Evolutionary conservation across 2,329 filamentous ascomycete species (phyloP).

Genomic region (Rhinocladiella similis): DNA sequence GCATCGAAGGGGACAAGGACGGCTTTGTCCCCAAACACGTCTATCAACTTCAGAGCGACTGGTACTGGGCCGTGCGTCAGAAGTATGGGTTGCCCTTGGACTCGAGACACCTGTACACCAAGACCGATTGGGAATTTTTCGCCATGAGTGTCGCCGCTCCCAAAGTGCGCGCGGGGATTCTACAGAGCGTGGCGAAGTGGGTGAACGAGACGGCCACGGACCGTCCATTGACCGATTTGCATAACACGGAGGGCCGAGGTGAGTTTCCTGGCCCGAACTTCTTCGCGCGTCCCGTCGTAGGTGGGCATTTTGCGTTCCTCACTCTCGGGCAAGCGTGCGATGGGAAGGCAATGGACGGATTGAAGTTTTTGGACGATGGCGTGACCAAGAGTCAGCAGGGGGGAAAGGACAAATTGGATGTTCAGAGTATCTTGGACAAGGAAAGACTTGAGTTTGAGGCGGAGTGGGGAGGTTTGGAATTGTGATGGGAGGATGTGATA

Average conservation of each 20-base stretch:
- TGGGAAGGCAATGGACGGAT: slow-evolving; percentile 62
- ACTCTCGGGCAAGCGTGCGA: slow-evolving; percentile 78
- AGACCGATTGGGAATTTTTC: slow-evolving; percentile 91
- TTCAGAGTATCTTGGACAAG: slow-evolving; percentile 18
- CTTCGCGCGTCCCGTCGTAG: slow-evolving; percentile 79
- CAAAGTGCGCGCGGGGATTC: slow-evolving; percentile 67
- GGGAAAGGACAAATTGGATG: slow-evolving; percentile 19
- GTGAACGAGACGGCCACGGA: slow-evolving; percentile 80
- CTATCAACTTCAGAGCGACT: slow-evolving; percentile 76
- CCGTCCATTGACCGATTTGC: slow-evolving; percentile 76
- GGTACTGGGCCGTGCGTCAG: slow-evolving; percentile 78
- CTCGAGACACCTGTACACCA: slow-evolving; percentile 78
- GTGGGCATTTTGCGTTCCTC: slow-evolving; percentile 82
- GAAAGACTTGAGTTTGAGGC: slow-evolving; percentile 17
- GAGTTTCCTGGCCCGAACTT: slow-evolving; percentile 74
- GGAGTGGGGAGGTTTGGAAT: slow-evolving; percentile 9
- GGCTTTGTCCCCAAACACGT: slow-evolving; percentile 72
- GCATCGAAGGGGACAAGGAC: slow-evolving; percentile 37
- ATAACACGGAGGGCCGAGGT: slow-evolving; percentile 73
- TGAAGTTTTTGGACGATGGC: slow-evolving; percentile 49
- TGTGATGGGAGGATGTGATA: not conserved
- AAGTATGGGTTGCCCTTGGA: slow-evolving; percentile 82
- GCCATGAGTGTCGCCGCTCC: slow-evolving; percentile 72
- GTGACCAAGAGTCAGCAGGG: slow-evolving; percentile 5
- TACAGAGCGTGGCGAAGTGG: slow-evolving; percentile 75